Conservation (phyloP, 345 rosid species). For the Boechera divaricarpa region DNA sequence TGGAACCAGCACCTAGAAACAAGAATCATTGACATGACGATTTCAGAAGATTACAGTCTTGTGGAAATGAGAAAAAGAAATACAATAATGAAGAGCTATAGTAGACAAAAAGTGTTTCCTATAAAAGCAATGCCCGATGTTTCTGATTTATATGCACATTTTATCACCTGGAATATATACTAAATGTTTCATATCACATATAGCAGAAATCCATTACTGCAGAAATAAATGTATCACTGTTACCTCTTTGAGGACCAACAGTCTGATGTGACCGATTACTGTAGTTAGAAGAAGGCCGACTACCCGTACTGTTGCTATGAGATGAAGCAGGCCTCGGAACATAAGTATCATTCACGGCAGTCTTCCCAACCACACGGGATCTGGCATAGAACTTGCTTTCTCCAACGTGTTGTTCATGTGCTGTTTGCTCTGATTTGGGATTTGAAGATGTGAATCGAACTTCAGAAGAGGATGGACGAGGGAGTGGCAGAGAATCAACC, state of each 20-base stretch:
- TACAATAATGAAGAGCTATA: conserved; percentile 21
- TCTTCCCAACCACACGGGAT: conserved; percentile 64
- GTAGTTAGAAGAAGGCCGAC: conserved; percentile 82
- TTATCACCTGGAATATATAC: neutral
- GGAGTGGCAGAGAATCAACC: conserved; percentile 46
- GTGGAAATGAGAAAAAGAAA: conserved; percentile 2
- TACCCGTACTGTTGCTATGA: conserved; percentile 64
- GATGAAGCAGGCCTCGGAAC: conserved; percentile 56
- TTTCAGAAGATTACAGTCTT: conserved; percentile 24
- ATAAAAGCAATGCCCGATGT: neutral
- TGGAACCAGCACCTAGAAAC: conserved; percentile 59
- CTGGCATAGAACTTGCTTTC: conserved; percentile 57
- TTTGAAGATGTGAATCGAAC: conserved; percentile 65
- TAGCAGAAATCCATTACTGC: neutral
- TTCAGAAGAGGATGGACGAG: conserved; percentile 61
- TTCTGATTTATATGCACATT: conserved; percentile 16
- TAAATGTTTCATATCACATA: conserved; percentile 13
- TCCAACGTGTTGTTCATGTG: conserved; percentile 53
- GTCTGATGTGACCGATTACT: conserved; percentile 68
- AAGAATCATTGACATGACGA: conserved; percentile 28
- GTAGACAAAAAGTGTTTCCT: conserved; percentile 6
- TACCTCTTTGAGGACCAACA: conserved; percentile 75
- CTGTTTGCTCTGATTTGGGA: conserved; percentile 58
- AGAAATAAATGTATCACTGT: conserved; percentile 6
- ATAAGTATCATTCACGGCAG: conserved; percentile 55